These are phyloP conservation scores for Pseudogymnoascus sp. DNA, from an alignment of 2,329 filamentous ascomycete genomes.

Conservation along the genomic window DNA sequence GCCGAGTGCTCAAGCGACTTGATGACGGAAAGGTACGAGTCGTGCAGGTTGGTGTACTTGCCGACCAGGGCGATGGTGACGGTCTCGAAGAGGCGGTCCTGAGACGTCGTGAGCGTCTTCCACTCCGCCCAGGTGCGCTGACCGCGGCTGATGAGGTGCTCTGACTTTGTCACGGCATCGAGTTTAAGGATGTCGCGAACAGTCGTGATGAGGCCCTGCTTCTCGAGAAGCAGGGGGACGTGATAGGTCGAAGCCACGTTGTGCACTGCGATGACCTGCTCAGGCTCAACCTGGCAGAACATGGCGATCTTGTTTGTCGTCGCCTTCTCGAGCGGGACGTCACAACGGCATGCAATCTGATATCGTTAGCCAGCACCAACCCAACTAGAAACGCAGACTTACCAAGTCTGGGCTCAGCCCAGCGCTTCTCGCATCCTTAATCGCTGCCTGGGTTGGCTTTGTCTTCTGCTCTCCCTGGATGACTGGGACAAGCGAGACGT, in stretches of 20 bases:
- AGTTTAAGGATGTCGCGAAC: conserved; percentile 62
- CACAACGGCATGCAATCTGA: conserved; percentile 88
- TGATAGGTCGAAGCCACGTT: conserved; percentile 91
- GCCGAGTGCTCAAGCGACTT: conserved; percentile 88
- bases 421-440: conserved; percentile 75
- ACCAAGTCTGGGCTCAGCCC: conserved; percentile 60
- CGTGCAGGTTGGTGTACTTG: conserved; percentile 80
- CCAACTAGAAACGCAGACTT: conserved; percentile 23
- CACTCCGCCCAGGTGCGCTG: conserved; percentile 69
- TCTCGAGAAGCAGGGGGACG: conserved; percentile 82
- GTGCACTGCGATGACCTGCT: conserved; percentile 84
- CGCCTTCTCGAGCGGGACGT: conserved; percentile 62
- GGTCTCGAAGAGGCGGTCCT: conserved; percentile 59
- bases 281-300: conserved; percentile 77
- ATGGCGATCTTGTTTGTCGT: conserved; percentile 84
- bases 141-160: conserved; percentile 55
- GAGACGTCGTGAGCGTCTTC: conserved; percentile 62
- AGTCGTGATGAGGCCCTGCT: conserved; percentile 68
- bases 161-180: conserved; percentile 47
- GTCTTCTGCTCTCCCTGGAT: conserved; percentile 73
- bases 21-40: conserved; percentile 77
- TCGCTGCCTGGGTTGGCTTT: conserved; percentile 90
- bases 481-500: conserved; percentile 82
- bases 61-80: conserved; percentile 84
- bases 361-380: conserved; percentile 16